phyloP scores from a whole-genome alignment of 306 rosid genomes.

The Hippophae rhamnoides region DNA sequence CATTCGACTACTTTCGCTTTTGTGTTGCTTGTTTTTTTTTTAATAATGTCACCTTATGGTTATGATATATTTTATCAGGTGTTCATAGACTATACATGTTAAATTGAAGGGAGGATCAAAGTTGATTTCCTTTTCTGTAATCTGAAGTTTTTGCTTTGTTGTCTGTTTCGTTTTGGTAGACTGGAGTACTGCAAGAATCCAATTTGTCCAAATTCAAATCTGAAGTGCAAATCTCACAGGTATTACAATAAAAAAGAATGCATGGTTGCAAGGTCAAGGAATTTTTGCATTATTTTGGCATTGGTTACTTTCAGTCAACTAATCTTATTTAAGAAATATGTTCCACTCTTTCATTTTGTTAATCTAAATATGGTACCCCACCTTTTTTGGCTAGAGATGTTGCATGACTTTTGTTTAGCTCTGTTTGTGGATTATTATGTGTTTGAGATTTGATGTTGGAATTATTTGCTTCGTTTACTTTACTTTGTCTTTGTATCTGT shows the following conservation, averaged over 20 bases:
- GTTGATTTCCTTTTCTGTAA: not conserved
- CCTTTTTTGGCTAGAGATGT: too few relatives aligned
- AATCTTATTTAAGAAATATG: too few relatives aligned
- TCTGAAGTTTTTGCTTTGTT: too few relatives aligned
- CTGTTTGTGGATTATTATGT: not conserved
- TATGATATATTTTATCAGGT: not conserved
- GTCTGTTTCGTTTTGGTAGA: constrained; percentile 17
- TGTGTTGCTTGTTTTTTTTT: not conserved
- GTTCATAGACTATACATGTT: not conserved
- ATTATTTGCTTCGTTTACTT: not conserved
- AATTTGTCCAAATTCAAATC: constrained; percentile 46
- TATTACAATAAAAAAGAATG: not conserved
- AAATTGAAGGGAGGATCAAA: too few relatives aligned
- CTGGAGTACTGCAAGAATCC: constrained; percentile 36
- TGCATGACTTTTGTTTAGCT: not conserved
- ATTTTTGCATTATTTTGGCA: not conserved
- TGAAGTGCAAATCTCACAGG: constrained; percentile 52
- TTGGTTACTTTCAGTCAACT: not conserved
- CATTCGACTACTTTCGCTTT: not conserved
- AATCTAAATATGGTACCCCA: too few relatives aligned
- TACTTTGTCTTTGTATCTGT: too few relatives aligned
- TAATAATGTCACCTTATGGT: too few relatives aligned
- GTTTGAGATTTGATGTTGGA: not conserved
- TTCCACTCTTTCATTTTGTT: too few relatives aligned
- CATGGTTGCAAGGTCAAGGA: not conserved